Base-by-base conservation (phyloP, 2,329 filamentous ascomycete genomes). In the Clonostachys byssicola region DNA sequence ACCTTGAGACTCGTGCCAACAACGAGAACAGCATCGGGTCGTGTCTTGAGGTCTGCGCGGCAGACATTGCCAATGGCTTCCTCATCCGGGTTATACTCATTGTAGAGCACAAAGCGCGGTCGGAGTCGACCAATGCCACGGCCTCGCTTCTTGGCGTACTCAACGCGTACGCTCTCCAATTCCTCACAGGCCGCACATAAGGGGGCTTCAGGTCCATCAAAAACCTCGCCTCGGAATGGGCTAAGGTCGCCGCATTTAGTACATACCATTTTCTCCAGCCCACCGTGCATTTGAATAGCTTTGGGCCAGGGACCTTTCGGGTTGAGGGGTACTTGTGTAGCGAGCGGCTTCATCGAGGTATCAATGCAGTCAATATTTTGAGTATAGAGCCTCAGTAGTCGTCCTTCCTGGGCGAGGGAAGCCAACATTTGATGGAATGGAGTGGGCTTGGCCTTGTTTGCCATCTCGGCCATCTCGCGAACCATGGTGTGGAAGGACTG, bases 361-460 rank as follows among this genome's bases (percentile, higher is more conserved):
- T 99, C 94, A 54, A 99, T 88, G 49, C 92, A 90, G 68, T 99
- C 94, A 34, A 99, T 92, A 57, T 99, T 99, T 62, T 99, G 94
- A 4, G 89, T 92, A 66, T 99, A 99, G 7, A 99, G 78, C 40
- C 94, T 88, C 61, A 96, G 74, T 20, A 99, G 71, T 17, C 94
- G 88, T 40, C 87, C 89, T 67, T 97, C 91, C 49, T 88, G 80
- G 5, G 92, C 89, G 18, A 99, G 76, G 5, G 91, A 92, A 43
- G 94, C 94, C 40, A 99, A 78, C 66, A 99, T 80, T 62, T 96
- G 89, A 72, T 99, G 94, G 62, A 99, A 99, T 3, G 83, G 76
- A 2, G 94, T 96, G 12, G 94, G 91, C 53, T 85, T 71, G 47
- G 92, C 92, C 44, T 78, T 77, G 56, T 85, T 83, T 18, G 89